Base-by-base conservation (phyloP, 306 rosid species). In the Castanea crenata region DNA sequence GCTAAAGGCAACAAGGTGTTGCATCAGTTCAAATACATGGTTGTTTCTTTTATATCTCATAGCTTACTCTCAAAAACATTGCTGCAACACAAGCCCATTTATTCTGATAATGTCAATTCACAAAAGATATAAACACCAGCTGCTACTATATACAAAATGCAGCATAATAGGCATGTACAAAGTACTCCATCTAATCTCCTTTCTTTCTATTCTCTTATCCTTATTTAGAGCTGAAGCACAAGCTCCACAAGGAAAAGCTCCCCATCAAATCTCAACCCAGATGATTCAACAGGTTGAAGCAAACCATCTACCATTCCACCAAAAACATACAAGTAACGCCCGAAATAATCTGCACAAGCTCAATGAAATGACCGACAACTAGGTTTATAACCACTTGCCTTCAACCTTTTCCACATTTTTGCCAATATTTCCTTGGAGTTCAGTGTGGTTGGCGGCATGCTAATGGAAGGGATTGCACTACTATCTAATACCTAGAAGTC, bases 271-370 rank as follows among this genome's bases (percentile, higher is more conserved):
- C 85, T 80, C 64, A 91, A 86, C 58, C 88, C 98, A 31, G 86
- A 65, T 38, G 91, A 55, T 56, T 82, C 92, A 71, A 74, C 61
- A 31, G 86, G 85, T 78, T 83, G 92, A 79, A 87, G 80, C 35
- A 77, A 27, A 25, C 89, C 91, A 86, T 91, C 97, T 71, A 88
- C 91, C 98, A 93, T 93, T 84, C 98, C 98, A n/a, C 98, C 98
- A 79, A 90, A 90, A 29, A 93, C 83, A 46, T 90, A 93, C 83
- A 91, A 35, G 79, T 78, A 82, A 38, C 83, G 87, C 5, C 97
- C 93, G 0, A 93, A 93, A 56, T 71, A 84, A 73, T 94, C 99
- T 6, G 87, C 75, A 13, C 99, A 92, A 1, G 97, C 91, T 8
- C 95, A 91, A 78, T 94, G 99, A 81, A 94, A 94, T 1, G 99